Base-by-base conservation (phyloP, 2,329 filamentous ascomycete genomes). In the Stagonosporopsis vannaccii region DNA sequence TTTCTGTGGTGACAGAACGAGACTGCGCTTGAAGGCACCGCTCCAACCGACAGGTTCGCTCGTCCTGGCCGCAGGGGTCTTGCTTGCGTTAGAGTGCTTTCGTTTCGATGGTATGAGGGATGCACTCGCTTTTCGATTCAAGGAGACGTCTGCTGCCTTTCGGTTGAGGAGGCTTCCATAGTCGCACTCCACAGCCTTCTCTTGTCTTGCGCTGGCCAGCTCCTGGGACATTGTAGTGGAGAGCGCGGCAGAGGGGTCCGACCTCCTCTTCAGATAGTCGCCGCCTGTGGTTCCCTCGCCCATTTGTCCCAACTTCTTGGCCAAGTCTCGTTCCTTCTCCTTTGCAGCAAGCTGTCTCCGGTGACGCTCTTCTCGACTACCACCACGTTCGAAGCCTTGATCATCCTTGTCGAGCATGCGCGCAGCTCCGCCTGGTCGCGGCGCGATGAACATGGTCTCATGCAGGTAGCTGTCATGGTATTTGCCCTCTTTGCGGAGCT, bases 311-410 rank as follows among this genome's bases (percentile, higher is more conserved):
- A 95, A 80, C 63, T 85, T 86, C 70, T 85, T 86, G 61, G 87
- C 89, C 44, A 95, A 83, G 22, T 91, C 87, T 19, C 86, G 81
- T 73, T 94, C 91, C 68, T 85, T 88, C 73, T 93, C 89, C 65
- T 86, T 84, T 13, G 84, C 84, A 6, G 86, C 84, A 6, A 92
- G 78, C 3, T 84, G 83, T 53, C 87, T 83, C 60, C 86, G 87
- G 62, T 90, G 76, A 17, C 85, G 84, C 60, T 92, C 90, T 47
- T 87, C 85, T 56, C 84, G 83, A 65, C 87, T 87, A 26, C 82
- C 84, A 28, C 85, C 82, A 20, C 67, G 61, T 50, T 73, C 70
- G 59, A 67, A 74, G 51, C 76, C 72, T 39, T 79, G 77, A 20
- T 80, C 76, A 17, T 83, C 82, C 40, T 86, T 84, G 65, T 93